Conservation (phyloP, 176 grass and related monocot species). For the Panicum miliaceum region DNA sequence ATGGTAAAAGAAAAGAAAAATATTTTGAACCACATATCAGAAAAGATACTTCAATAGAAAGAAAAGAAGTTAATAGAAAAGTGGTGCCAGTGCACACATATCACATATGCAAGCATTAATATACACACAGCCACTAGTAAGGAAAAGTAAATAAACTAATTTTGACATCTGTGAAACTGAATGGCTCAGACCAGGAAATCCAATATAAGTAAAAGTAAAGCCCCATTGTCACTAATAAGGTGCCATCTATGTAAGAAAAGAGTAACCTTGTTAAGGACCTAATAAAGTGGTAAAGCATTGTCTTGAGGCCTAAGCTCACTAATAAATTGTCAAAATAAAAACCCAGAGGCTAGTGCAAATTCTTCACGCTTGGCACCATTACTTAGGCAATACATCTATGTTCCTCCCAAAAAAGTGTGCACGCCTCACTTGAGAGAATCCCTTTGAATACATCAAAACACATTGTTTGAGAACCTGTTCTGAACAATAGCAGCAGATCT, state of each 20-base stretch:
- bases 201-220: background rate
- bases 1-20: background rate
- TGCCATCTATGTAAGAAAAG: background rate
- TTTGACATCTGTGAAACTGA: constrained; percentile 10
- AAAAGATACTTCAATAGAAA: background rate
- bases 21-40: constrained; percentile 4
- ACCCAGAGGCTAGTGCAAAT: background rate
- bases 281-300: background rate
- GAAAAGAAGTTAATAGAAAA: background rate
- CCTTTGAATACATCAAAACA: constrained; percentile 7
- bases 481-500: background rate
- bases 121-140: background rate
- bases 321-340: constrained; percentile 19
- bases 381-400: background rate
- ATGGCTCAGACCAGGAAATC: constrained; percentile 4
- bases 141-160: background rate
- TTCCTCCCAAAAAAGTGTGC: background rate
- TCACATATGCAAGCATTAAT: background rate
- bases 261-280: background rate
- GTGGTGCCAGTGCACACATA: background rate
- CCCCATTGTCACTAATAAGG: background rate
- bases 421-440: background rate
- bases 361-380: background rate
- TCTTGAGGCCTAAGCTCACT: background rate
- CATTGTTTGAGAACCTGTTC: background rate